A percentile compares a stretch with the other conserved stretches of the same genome.
Evolutionary conservation across 148 eudicot genomes (phyloP).

Genomic region (Chenopodium quinoa): DNA sequence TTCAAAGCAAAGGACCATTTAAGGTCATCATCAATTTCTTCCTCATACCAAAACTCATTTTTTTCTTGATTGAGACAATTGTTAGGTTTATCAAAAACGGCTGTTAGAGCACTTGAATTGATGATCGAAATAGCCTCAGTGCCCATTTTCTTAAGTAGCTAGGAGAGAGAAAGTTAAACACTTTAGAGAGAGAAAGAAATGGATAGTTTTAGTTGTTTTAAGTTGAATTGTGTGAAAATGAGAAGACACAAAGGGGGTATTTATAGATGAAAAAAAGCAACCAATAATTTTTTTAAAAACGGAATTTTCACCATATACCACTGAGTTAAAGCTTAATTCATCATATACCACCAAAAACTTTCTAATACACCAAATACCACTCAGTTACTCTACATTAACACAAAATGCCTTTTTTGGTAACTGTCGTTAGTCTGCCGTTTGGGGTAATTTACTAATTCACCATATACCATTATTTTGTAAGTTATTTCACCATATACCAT

Average conservation of each 20-base stretch:
- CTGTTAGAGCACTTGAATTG: conserved; percentile 32
- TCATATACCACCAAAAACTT: no score
- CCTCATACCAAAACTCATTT: conserved; percentile 59
- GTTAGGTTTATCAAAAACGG: conserved; percentile 25
- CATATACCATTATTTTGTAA: no score
- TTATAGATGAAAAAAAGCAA: conserved; percentile 19
- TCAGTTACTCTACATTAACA: no score
- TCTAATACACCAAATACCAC: no score
- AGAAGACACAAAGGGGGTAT: conserved; percentile 9
- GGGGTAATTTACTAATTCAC: no score
- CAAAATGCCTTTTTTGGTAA: no score
- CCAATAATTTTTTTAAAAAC: no score
- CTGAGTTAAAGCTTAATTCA: no score
- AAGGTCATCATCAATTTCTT: conserved; percentile 65
- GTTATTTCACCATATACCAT: no score
- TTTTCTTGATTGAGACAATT: conserved; percentile 2
- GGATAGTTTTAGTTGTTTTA: neutral
- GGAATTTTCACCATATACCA: no score
- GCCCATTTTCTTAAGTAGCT: conserved; percentile 16
- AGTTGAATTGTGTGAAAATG: conserved; percentile 3
- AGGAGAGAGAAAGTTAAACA: neutral
- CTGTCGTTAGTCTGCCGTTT: no score
- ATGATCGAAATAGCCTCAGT: conserved; percentile 48
- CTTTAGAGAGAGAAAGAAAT: neutral
- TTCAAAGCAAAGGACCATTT: conserved; percentile 81